Percentiles rank a stretch among this genome's conserved stretches.
phyloP scores from a whole-genome alignment of 1,139 yeast species.

The Candida sojae region DNA sequence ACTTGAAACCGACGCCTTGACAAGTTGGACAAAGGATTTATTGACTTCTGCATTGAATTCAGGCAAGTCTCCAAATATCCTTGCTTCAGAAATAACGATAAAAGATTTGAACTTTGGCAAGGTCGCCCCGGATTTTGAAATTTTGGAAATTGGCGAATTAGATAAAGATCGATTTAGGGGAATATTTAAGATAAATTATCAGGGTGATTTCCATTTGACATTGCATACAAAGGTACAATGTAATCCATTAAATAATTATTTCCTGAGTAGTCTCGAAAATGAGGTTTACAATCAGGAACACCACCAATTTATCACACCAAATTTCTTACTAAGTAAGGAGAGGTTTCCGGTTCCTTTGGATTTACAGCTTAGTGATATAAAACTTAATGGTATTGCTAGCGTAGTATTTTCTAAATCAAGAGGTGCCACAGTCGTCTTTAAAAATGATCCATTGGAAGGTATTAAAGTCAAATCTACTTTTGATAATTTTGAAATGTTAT shows the following conservation, averaged over 20 bases:
- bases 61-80: conserved; percentile 71
- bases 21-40: conserved; percentile 66
- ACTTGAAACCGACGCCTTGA: conserved; percentile 68
- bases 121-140: conserved; percentile 76
- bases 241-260: conserved; percentile 73
- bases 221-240: conserved; percentile 85
- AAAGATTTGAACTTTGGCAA: conserved; percentile 78
- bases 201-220: conserved; percentile 80
- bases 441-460: conserved; percentile 84
- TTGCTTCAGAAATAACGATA: conserved; percentile 73
- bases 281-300: conserved; percentile 25
- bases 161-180: conserved; percentile 82
- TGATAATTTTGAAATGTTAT: conserved; percentile 82
- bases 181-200: conserved; percentile 76
- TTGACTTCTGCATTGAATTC: conserved; percentile 78
- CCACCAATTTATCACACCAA: conserved; percentile 59
- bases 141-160: conserved; percentile 82
- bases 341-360: conserved; percentile 80
- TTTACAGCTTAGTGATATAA: conserved; percentile 70
- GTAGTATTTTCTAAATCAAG: conserved; percentile 80
- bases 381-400: conserved; percentile 78
- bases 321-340: conserved; percentile 64
- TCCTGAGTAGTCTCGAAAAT: conserved; percentile 47
- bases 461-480: conserved; percentile 83
- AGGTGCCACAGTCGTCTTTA: conserved; percentile 82